Evolutionary conservation across 108 stramenopile genomes (phyloP), one percentile per base, ranked within the genome.

Genomic region (Skeletonema costatum): DNA sequence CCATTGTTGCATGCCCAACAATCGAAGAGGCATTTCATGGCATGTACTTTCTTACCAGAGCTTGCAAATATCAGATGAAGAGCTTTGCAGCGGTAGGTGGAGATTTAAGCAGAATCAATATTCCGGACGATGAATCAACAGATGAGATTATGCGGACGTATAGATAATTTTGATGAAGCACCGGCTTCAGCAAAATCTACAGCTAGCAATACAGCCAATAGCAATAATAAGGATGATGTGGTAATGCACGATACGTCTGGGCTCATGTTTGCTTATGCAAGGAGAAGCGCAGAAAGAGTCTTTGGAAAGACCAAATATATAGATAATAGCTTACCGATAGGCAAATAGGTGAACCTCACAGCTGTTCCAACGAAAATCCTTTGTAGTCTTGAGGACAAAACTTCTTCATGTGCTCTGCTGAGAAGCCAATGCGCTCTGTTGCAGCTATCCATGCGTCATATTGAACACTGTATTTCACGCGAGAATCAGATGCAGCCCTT

Each of bases 31-130:
- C 82, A 25, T 83, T 79, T 63, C 64, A 66, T 13, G 75, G 77
- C 19, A 83, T 83, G 82, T 83, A 75, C 21, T 83, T 83, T 38
- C 48, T 83, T 30, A 83, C 82, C 8, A 32, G 82, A 17, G 82
- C 82, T 21, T 78, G 78, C 46, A 76, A 79, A 70, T 83, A 70
- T 51, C 82, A 83, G 60, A 62, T 79, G 25, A 76, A 75, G 59
- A 36, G 73, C 7, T 65, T 83, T n/a, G 56, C 75, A 6, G 75
- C 75, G 13, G 82, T 19, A 11, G 82, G 82, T 3, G 82, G 82
- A 21, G 77, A 79, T 64, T 62, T 83, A 17, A 68, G 38, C 29
- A 70, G 69, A 50, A 79, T 83, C 50, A 61, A 83, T 33, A 67
- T 83, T n/a, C 82, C 82, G 11, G 53, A 68, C 19, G 73, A 68